phyloP scores from a whole-genome alignment of 305 asterid genomes.

The Striga hermonthica region DNA sequence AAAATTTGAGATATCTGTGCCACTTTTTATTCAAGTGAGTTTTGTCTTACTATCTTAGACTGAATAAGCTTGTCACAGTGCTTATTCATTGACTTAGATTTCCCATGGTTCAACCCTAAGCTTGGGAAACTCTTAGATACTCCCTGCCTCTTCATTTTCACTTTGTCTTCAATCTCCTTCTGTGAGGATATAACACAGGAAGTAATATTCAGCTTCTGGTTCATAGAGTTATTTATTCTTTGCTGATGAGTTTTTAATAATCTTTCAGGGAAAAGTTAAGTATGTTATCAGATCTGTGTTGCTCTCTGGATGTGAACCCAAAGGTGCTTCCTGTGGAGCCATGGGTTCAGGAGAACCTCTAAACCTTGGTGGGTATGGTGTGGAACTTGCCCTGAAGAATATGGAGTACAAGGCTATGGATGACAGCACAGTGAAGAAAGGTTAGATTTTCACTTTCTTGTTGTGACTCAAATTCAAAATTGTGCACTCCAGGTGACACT shows the following conservation, averaged over 20 bases:
- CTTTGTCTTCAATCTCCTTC: slow-evolving; percentile 7
- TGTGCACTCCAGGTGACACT: slow-evolving; percentile 13
- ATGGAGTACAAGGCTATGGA: slow-evolving; percentile 99
- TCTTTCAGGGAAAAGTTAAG: slow-evolving; percentile 64
- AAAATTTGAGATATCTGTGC: slow-evolving; percentile 5
- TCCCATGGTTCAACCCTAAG: slow-evolving; percentile 4
- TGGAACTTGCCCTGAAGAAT: slow-evolving; percentile 98
- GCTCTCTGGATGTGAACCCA: slow-evolving; percentile 85
- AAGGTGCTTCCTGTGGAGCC: slow-evolving; percentile 68
- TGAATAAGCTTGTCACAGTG: slow-evolving; percentile 20
- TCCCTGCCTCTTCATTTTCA: slow-evolving; percentile 2
- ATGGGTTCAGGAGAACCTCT: slow-evolving; percentile 80
- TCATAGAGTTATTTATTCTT: slow-evolving; percentile 8
- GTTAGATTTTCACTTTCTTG: slow-evolving; percentile 37
- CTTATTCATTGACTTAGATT: slow-evolving; percentile 5
- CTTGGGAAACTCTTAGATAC: slow-evolving; percentile 10
- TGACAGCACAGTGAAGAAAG: slow-evolving; percentile 80
- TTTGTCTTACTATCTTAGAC: slow-evolving; percentile 14
- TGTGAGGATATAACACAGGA: slow-evolving; percentile 13
- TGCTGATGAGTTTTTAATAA: slow-evolving; percentile 23
- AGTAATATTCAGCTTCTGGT: slow-evolving; percentile 17
- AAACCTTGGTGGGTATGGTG: slow-evolving; percentile 96
- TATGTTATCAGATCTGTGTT: slow-evolving; percentile 90
- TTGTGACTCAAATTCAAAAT: slow-evolving; percentile 16
- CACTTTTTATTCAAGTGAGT: slow-evolving; percentile 14